Evolutionary conservation across 2,329 filamentous ascomycete genomes (phyloP).

Genomic region (Phialocephala sp.): DNA sequence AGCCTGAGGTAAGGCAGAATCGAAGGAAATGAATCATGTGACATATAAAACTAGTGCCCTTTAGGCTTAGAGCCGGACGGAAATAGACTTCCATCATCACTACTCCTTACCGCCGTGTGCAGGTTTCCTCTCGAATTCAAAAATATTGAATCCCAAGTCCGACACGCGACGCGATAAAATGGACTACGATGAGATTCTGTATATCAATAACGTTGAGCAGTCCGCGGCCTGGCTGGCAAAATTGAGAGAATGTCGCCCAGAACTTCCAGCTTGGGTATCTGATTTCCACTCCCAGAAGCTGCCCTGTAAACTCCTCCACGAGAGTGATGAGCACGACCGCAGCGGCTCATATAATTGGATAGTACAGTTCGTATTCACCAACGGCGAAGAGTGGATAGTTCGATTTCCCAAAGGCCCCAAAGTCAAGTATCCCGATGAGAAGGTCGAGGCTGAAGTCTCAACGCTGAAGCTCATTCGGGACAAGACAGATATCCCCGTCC

Average conservation of each 20-base stretch:
- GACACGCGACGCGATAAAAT: constrained; percentile 8
- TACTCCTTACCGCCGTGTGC: constrained; percentile 5
- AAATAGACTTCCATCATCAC: constrained; percentile 8
- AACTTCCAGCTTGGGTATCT: constrained; percentile 19
- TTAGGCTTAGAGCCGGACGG: constrained; percentile 7
- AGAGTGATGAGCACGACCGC: constrained; percentile 16
- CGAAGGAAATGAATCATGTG: constrained; percentile 4
- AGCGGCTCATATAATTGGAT: constrained; percentile 19
- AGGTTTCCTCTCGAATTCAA: constrained; percentile 10
- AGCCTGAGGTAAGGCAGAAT: too few relatives aligned
- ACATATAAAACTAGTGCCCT: background rate
- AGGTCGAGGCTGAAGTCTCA: constrained; percentile 27
- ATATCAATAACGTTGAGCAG: constrained; percentile 9
- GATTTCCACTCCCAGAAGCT: constrained; percentile 17
- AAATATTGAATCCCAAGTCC: constrained; percentile 10
- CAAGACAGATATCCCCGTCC: constrained; percentile 29
- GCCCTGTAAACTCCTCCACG: constrained; percentile 14
- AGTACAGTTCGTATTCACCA: constrained; percentile 19
- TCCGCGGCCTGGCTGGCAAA: constrained; percentile 16
- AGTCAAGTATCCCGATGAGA: constrained; percentile 28
- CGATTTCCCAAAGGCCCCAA: constrained; percentile 28
- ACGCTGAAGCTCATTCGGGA: constrained; percentile 26
- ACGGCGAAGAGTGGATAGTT: constrained; percentile 23
- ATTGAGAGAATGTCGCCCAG: constrained; percentile 16
- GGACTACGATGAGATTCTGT: constrained; percentile 10